These are phyloP conservation scores for Mortierella sp. DNA, from an alignment of 371 early-diverging fungal species.

Conservation along the genomic window DNA sequence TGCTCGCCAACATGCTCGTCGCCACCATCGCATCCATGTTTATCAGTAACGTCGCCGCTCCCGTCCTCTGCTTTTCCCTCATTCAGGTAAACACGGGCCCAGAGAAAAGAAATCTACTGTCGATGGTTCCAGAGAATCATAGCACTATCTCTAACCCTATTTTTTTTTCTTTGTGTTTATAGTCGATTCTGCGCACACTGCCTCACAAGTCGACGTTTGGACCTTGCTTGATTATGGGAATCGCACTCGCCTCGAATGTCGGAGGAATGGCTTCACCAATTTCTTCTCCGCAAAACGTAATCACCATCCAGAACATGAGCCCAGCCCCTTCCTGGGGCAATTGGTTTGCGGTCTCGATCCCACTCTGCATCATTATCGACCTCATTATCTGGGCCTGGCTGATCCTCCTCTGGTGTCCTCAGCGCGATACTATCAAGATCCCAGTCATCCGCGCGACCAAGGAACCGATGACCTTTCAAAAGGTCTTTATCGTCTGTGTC, in stretches of 20 bases:
- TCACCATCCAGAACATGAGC: constrained; percentile 81
- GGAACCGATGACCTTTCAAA: constrained; percentile 71
- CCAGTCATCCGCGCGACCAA: constrained; percentile 67
- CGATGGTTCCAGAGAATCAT: too few relatives aligned
- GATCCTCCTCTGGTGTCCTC: constrained; percentile 71
- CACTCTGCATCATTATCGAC: constrained; percentile 74
- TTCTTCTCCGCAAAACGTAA: constrained; percentile 84
- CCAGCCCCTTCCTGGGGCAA: constrained; percentile 80
- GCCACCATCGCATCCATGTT: too few relatives aligned
- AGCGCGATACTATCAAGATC: constrained; percentile 69
- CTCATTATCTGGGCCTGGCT: constrained; percentile 78
- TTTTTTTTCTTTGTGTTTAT: constrained; percentile 11
- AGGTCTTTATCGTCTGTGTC: constrained; percentile 73
- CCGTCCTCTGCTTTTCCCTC: constrained; percentile 86
- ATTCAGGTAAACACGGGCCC: constrained; percentile 64
- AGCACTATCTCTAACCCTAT: not conserved
- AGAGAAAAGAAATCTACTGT: too few relatives aligned
- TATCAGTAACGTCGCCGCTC: constrained; percentile 88
- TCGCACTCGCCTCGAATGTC: constrained; percentile 86
- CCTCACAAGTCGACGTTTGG: constrained; percentile 76
- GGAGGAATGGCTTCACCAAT: constrained; percentile 93
- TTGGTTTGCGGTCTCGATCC: constrained; percentile 75
- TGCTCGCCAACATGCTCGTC: too few relatives aligned
- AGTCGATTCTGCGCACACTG: constrained; percentile 84
- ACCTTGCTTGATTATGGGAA: constrained; percentile 82